Base-by-base conservation (phyloP, 306 rosid species). In the Cajanus cajan region DNA sequence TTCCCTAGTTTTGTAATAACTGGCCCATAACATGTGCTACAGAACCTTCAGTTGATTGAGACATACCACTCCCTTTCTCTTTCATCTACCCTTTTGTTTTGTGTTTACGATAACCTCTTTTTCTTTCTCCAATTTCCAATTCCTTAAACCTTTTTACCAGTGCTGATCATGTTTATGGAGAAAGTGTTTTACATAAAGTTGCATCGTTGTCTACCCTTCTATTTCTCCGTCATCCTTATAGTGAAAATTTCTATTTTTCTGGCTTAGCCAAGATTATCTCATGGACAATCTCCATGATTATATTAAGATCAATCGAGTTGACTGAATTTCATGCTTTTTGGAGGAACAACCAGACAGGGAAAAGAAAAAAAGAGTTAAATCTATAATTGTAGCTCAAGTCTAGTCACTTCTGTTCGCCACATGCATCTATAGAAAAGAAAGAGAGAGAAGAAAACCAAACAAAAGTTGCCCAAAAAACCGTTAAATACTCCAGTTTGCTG, bases 11-110 rank as follows among this genome's bases (percentile, higher is more conserved):
- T 82, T 85, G 89, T 81, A 84, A 86, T 78, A 72, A 80, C 87
- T 89, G 88, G 80, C 84, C 75, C 87, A 75, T 87, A 59, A 79
- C 96, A 86, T 87, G 96, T 87, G 96, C 84, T 43, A 71, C 81
- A 65, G 73, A 59, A 75, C 85, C 86, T 85, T 78, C 86, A 41
- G 28, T 45, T 69, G 86, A 88, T 82, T 74, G 81, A 74, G 89
- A 88, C 84, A 57, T 57, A 24, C 68, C 82, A 62, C 3, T 63
- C 77, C 71, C 85, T 84, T 84, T 82, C 85, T 63, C 83, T 81
- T 81, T 81, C 82, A 67, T 67, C 76, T 52, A 59, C 68, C 55
- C 67, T 73, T 86, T 68, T 69, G 61, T 51, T 68, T 85, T 78
- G 64, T 62, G 57, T 68, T 74, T 62, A 78, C 47, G 61, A 51